Conservation (phyloP, 305 asterid genomes). For the Fraxinus sp. region DNA sequence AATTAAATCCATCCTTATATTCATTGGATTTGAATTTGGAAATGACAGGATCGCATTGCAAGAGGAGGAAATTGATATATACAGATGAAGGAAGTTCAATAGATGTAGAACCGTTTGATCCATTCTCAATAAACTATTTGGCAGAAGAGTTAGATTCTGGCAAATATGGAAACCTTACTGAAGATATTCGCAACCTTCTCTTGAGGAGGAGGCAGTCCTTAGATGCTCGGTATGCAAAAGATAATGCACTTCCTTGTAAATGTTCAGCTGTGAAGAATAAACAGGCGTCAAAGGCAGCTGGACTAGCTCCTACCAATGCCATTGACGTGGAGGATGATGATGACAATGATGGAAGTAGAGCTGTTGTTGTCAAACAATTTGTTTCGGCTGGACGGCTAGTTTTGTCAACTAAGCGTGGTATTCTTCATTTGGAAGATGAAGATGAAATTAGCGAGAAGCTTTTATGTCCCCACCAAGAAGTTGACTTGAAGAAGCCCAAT, state of each 20-base stretch:
- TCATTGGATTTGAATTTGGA: conserved; percentile 16
- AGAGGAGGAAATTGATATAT: conserved; percentile 47
- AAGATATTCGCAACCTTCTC: conserved; percentile 57
- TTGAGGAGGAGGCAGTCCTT: conserved; percentile 39
- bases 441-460: conserved; percentile 34
- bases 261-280: conserved; percentile 32
- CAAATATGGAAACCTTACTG: conserved; percentile 64
- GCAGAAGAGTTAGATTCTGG: conserved; percentile 50
- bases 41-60: conserved; percentile 38
- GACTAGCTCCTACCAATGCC: conserved; percentile 30
- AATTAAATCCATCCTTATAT: neutral
- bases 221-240: conserved; percentile 30
- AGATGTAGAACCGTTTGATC: conserved; percentile 44
- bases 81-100: conserved; percentile 35
- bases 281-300: conserved; percentile 27
- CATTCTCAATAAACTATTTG: conserved; percentile 36
- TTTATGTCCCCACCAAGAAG: conserved; percentile 27
- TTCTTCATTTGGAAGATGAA: conserved; percentile 76
- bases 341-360: conserved; percentile 34
- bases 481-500: conserved; percentile 37
- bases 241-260: conserved; percentile 39
- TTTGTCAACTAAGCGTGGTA: conserved; percentile 41
- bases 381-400: conserved; percentile 39
- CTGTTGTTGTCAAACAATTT: conserved; percentile 22
- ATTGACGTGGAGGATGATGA: conserved; percentile 61